Evolutionary conservation across 352 stramenopile genomes (phyloP), one percentile per base, ranked within the genome.

Genomic region (Blastocystis sp.): DNA sequence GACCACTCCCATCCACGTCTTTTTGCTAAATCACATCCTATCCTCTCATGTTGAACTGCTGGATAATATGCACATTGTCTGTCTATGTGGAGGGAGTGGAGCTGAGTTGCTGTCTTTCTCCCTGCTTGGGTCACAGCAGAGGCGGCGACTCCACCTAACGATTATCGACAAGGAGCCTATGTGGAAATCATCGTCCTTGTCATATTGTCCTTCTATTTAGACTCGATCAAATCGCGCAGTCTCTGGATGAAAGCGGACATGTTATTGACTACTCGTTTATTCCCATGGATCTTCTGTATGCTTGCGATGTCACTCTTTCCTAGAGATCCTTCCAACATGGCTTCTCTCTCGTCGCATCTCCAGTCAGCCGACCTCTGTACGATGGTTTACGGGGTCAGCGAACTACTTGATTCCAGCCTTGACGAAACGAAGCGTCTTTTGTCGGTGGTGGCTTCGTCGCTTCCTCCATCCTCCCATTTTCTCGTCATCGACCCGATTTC

Each of bases 381-480:
- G n/a, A 29, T 81, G 18, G 69, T 81, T 4, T 81, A 81, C 40
- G 69, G 69, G 1, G 38, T 81, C 4, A 81, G 69, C 40, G 69
- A 81, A 46, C 48, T 81, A 4, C 48, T 81, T 29, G 69, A 81
- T 48, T 81, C 32, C 24, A 11, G 44, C 6, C 6, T 24, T 9
- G 29, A 14, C 16, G 14, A 64, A n/a, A 46, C 69, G 11, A n/a
- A 49, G 7, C 8, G 8, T 29, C 14, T 81, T 11, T 29, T 81
- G 9, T 51, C 29, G 14, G 18, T 46, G 24, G 7, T 81, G 24
- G n/a, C 44, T 21, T 40, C 53, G 2, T 7, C 18, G 8, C 27
- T 81, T 18, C 34, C 69, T 11, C 8, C 21, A 14, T 18, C 21
- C 9, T 40, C 44, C 40, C 21, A 27, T 14, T 34, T 81, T n/a